These are phyloP conservation scores for Meyerozyma smithsonii DNA, from an alignment of 1,139 yeast genomes.

Conservation along the genomic window DNA sequence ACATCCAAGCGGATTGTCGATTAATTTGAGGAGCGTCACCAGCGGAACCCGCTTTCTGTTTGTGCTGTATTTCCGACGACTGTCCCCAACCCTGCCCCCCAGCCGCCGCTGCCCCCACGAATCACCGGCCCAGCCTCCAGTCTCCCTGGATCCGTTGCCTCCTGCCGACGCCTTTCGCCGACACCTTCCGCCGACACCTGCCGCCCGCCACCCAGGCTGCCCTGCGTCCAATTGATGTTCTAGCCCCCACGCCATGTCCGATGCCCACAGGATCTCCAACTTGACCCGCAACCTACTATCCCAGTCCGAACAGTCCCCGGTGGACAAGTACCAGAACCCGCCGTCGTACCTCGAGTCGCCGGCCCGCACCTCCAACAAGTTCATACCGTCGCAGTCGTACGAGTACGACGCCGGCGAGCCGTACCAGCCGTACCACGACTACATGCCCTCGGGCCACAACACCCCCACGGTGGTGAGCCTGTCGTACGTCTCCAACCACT, in stretches of 20 bases:
- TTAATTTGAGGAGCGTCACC: not conserved
- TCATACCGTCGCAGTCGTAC: conserved; percentile 4
- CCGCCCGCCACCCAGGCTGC: too few species aligned
- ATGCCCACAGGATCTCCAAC: conserved; percentile 26
- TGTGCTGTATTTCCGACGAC: too few species aligned
- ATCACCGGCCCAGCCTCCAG: too few species aligned
- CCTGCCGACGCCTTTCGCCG: too few species aligned
- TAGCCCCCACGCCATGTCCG: too few species aligned
- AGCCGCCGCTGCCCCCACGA: too few species aligned
- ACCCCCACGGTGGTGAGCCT: conserved; percentile 52
- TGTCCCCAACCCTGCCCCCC: too few species aligned
- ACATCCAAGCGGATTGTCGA: conserved; percentile 1
- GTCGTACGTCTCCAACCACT: conserved; percentile 41
- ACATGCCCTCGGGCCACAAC: conserved; percentile 46
- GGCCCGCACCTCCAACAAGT: conserved; percentile 4
- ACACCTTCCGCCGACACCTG: too few species aligned
- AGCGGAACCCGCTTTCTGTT: too few species aligned
- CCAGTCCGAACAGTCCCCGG: conserved; percentile 8
- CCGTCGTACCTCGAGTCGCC: conserved; percentile 4
- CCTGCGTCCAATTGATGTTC: too few species aligned
- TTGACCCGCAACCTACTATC: conserved; percentile 35
- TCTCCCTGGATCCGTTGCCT: too few species aligned
- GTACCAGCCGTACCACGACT: conserved; percentile 17
- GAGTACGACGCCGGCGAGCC: conserved; percentile 4
- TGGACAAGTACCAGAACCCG: conserved; percentile 3